phyloP scores from a whole-genome alignment of 371 early-diverging fungal species.

The Gilbertella persicaria region DNA sequence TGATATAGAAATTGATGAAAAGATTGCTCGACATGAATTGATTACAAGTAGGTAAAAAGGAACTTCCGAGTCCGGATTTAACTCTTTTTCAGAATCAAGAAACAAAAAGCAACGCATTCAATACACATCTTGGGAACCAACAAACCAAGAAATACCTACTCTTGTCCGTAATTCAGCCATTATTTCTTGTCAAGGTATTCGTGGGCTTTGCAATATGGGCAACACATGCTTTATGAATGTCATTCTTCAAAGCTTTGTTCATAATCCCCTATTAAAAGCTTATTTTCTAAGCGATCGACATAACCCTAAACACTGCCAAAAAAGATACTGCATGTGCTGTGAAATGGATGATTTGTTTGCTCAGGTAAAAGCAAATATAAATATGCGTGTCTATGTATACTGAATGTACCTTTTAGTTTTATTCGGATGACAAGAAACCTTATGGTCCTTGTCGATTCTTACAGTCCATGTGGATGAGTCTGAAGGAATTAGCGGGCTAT shows the following conservation, averaged over 20 bases:
- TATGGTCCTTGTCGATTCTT: constrained; percentile 85
- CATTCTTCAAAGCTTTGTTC: constrained; percentile 88
- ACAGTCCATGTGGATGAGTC: constrained; percentile 87
- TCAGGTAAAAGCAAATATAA: constrained; percentile 42
- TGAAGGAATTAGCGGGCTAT: constrained; percentile 87
- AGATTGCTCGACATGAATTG: constrained; percentile 57
- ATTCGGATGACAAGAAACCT: constrained; percentile 70
- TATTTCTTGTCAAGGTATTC: constrained; percentile 69
- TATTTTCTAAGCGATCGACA: constrained; percentile 91
- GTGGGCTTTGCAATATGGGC: constrained; percentile 93
- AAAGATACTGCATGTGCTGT: constrained; percentile 87
- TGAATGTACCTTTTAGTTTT: constrained; percentile 49
- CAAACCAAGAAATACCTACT: constrained; percentile 51
- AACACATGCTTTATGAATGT: constrained; percentile 95
- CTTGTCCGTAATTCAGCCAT: constrained; percentile 53
- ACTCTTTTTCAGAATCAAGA: constrained; percentile 18
- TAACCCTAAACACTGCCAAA: constrained; percentile 64
- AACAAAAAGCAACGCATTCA: constrained; percentile 29
- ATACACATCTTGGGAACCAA: constrained; percentile 35
- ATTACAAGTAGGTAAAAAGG: constrained; percentile 38
- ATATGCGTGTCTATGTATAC: not conserved
- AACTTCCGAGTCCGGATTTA: not conserved
- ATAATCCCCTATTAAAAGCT: constrained; percentile 86
- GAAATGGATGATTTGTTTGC: constrained; percentile 84
- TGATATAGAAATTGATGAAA: constrained; percentile 74